Conservation (phyloP, 495 filamentous ascomycete species). For the Penicillium pancosmium region DNA sequence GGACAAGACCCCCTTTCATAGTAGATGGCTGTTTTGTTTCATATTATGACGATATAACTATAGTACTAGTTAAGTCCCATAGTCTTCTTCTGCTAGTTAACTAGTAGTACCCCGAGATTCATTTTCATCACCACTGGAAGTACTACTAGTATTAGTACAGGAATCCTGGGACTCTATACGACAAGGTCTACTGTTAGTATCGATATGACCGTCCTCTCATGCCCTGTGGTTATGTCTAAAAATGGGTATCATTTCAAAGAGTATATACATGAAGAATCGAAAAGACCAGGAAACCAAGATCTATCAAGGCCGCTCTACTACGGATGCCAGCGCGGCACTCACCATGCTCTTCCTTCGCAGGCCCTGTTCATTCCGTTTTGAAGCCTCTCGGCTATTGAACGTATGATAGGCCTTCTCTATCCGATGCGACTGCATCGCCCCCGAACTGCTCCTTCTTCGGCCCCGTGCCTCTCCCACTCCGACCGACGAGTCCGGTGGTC, state of each 20-base stretch:
- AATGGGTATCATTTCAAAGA: slow-evolving; percentile 9
- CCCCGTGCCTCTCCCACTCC: slow-evolving; percentile 15
- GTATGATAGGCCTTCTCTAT: slow-evolving; percentile 44
- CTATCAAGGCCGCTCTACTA: slow-evolving; percentile 31
- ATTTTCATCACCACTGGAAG: no score
- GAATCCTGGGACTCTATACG: no score
- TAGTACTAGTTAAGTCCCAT: no score
- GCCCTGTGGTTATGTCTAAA: no score
- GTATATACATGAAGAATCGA: slow-evolving; percentile 22
- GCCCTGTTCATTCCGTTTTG: slow-evolving; percentile 45
- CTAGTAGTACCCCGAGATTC: no score
- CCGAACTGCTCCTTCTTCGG: slow-evolving; percentile 37
- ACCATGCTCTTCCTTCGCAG: slow-evolving; percentile 50
- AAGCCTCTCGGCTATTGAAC: slow-evolving; percentile 30
- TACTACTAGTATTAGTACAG: no score
- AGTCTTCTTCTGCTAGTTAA: no score
- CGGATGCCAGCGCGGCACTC: slow-evolving; percentile 46
- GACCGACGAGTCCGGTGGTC: slow-evolving; percentile 14
- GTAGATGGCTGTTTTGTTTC: no score
- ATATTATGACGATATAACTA: no score
- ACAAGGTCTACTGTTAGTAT: no score
- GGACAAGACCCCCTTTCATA: no score
- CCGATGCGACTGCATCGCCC: slow-evolving; percentile 30
- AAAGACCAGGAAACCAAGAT: slow-evolving; percentile 2
- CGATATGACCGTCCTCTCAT: no score